Evolutionary conservation across 2,329 filamentous ascomycete genomes (phyloP).

Genomic region (Sporothrix sp.): DNA sequence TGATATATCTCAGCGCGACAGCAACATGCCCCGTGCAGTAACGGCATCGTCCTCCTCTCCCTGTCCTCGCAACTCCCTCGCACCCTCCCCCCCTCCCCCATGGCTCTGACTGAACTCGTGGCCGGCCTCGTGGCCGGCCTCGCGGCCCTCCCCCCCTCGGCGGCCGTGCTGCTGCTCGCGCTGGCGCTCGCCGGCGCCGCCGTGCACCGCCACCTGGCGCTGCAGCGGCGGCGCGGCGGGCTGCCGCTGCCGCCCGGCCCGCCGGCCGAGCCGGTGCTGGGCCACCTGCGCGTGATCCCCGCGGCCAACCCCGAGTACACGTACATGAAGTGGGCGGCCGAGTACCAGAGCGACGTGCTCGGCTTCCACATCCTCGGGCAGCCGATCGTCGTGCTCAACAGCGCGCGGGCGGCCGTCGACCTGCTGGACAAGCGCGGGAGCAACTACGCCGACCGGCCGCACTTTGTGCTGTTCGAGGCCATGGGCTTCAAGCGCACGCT

Average conservation of each 20-base stretch:
- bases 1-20: conserved; percentile 1
- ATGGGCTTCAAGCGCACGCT: conserved; percentile 35
- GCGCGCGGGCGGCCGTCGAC: conserved; percentile 32
- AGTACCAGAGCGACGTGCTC: conserved; percentile 21
- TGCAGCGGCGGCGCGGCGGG: background rate
- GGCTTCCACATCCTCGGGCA: conserved; percentile 28
- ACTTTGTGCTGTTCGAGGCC: conserved; percentile 31
- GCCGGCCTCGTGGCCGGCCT: background rate
- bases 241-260: conserved; percentile 17
- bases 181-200: background rate
- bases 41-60: no score
- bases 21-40: background rate
- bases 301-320: conserved; percentile 15
- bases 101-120: background rate
- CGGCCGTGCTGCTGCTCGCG: background rate
- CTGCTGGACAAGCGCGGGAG: conserved; percentile 35
- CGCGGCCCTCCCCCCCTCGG: background rate
- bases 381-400: conserved; percentile 30
- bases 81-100: background rate
- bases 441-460: conserved; percentile 36
- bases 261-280: conserved; percentile 17
- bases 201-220: background rate
- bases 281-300: conserved; percentile 19
- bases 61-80: background rate
- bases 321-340: conserved; percentile 17